Conservation (phyloP, 1,284 basidiomycete species). For the Trichosporon coremiiforme region DNA sequence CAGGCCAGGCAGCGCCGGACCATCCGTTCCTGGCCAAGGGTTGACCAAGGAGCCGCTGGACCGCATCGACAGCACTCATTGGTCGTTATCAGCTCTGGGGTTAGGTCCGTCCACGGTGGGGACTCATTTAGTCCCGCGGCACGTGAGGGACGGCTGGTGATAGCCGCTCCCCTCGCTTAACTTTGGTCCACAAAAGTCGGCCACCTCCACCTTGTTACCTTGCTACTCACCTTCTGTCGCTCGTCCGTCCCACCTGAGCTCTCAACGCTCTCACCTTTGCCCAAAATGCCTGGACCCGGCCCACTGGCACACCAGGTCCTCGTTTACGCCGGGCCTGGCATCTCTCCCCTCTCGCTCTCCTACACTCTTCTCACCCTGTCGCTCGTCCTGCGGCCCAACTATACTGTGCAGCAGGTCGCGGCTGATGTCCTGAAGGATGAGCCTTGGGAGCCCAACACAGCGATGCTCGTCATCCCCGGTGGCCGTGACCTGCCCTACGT, state of each 20-base stretch:
- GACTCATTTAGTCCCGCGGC: conserved; percentile 1
- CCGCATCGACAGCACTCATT: background rate
- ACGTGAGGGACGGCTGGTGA: conserved; percentile 8
- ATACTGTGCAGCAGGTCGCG: conserved; percentile 72
- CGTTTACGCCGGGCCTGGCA: conserved; percentile 74
- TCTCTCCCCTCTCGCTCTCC: conserved; percentile 63
- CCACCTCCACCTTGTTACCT: background rate
- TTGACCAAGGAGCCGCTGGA: background rate
- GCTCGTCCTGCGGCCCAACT: conserved; percentile 68
- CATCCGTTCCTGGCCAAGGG: background rate
- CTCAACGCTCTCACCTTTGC: background rate
- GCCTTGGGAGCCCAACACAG: conserved; percentile 75
- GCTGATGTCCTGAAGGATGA: conserved; percentile 64
- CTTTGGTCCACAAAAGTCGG: conserved; percentile 17
- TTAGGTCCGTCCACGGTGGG: background rate
- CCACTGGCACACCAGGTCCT: conserved; percentile 64
- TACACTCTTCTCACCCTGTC: conserved; percentile 64
- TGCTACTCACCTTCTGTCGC: background rate
- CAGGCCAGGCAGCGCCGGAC: background rate
- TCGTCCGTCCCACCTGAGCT: background rate
- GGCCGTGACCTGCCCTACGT: conserved; percentile 62
- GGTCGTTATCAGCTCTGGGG: conserved; percentile 4
- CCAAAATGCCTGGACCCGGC: conserved; percentile 47
- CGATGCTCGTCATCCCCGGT: conserved; percentile 74
- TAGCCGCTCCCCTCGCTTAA: conserved; percentile 8